phyloP scores from a whole-genome alignment of 1,284 basidiomycete genomes.

The Leucoagaricus sp. region DNA sequence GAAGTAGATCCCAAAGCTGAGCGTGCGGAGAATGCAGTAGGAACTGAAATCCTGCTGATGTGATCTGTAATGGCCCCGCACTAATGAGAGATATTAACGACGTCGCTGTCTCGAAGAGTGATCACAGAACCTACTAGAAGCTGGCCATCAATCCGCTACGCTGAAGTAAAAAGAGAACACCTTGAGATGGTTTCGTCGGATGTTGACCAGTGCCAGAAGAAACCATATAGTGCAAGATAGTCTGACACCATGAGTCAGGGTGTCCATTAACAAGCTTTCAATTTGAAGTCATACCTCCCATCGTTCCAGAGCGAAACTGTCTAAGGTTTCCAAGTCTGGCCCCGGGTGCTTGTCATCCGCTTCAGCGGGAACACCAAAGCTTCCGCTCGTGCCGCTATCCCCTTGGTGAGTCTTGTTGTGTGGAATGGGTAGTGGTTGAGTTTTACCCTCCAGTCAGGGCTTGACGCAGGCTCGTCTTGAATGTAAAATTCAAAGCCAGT shows the following conservation, averaged over 20 bases:
- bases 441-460: constrained; percentile 90
- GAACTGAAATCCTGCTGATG: constrained; percentile 96
- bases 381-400: constrained; percentile 81
- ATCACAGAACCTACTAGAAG: constrained; percentile 45
- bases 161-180: constrained; percentile 83
- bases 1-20: constrained; percentile 95
- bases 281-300: constrained; percentile 78
- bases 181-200: constrained; percentile 72
- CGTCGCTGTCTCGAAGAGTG: neutral
- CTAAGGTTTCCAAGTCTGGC: constrained; percentile 66
- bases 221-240: constrained; percentile 98
- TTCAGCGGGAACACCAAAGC: constrained; percentile 86
- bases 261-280: neutral
- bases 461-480: constrained; percentile 81
- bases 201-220: constrained; percentile 80
- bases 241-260: constrained; percentile 45
- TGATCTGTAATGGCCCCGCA: constrained; percentile 68
- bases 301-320: constrained; percentile 85
- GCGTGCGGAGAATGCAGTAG: constrained; percentile 95
- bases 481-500: constrained; percentile 71
- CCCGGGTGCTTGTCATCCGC: constrained; percentile 57
- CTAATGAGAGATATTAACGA: constrained; percentile 42
- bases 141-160: constrained; percentile 86
- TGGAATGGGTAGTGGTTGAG: neutral
- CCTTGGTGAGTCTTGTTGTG: constrained; percentile 11